Evolutionary conservation across 495 filamentous ascomycete species (phyloP).

Genomic region (Penicillium waksmanii): DNA sequence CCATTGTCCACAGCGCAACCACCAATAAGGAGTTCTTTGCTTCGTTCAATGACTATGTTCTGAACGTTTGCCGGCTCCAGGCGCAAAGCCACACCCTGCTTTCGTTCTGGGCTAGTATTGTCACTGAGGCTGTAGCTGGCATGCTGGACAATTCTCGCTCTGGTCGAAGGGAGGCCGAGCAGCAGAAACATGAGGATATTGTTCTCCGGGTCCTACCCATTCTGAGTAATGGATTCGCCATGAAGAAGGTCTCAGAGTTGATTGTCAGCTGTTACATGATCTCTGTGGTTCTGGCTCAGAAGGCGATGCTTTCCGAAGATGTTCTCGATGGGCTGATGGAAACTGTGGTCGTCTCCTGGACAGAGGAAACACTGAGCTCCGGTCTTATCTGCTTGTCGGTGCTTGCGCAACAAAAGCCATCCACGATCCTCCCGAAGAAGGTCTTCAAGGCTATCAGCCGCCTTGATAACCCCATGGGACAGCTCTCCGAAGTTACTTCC

Average conservation of each 20-base stretch:
- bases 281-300: conserved; percentile 78
- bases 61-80: conserved; percentile 65
- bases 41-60: conserved; percentile 71
- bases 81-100: conserved; percentile 75
- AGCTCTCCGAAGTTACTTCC: conserved; percentile 62
- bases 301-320: conserved; percentile 72
- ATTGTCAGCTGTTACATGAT: conserved; percentile 90
- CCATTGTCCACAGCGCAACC: conserved; percentile 77
- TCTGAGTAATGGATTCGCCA: conserved; percentile 72
- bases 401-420: conserved; percentile 74
- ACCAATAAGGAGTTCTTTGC: conserved; percentile 72
- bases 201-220: conserved; percentile 74
- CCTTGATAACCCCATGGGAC: conserved; percentile 57
- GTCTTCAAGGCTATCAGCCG: conserved; percentile 72
- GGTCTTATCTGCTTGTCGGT: conserved; percentile 82
- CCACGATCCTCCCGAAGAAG: conserved; percentile 57
- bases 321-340: conserved; percentile 83
- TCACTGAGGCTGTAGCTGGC: conserved; percentile 76
- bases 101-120: conserved; percentile 85
- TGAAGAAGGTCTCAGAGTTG: conserved; percentile 73
- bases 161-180: conserved; percentile 66
- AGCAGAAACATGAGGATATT: conserved; percentile 76
- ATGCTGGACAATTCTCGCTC: conserved; percentile 77
- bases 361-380: conserved; percentile 65
- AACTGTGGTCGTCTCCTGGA: conserved; percentile 76